These are phyloP conservation scores for Phoenix dactylifera DNA, from an alignment of 176 grass and related monocot genomes.

Conservation along the genomic window DNA sequence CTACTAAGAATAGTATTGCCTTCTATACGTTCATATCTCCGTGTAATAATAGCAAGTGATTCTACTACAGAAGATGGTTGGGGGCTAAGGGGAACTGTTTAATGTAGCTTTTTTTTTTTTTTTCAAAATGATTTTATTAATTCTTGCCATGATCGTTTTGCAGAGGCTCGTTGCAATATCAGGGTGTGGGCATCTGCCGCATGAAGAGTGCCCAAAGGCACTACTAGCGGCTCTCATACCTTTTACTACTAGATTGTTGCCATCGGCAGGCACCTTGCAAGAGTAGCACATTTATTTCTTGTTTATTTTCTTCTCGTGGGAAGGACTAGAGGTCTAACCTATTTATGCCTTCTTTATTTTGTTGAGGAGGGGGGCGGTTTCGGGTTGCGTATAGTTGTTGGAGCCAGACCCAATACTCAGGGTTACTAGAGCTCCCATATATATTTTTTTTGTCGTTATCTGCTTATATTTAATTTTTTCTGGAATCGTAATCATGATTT, in stretches of 20 bases:
- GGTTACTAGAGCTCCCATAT: slow-evolving; percentile 82
- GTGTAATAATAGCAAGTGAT: too few species aligned
- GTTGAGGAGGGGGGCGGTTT: slow-evolving; percentile 22
- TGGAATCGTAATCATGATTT: slow-evolving; percentile 21
- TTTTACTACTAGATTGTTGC: slow-evolving; percentile 81
- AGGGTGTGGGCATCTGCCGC: slow-evolving; percentile 83
- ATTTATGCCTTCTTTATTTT: slow-evolving; percentile 12
- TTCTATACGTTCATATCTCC: too few species aligned
- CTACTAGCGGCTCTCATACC: slow-evolving; percentile 79
- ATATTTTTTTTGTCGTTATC: slow-evolving; percentile 4
- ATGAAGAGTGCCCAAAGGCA: slow-evolving; percentile 90
- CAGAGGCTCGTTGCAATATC: slow-evolving; percentile 91
- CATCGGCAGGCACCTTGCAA: slow-evolving; percentile 48
- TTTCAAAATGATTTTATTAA: too few species aligned
- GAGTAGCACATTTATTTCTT: slow-evolving; percentile 22
- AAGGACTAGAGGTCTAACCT: slow-evolving; percentile 24
- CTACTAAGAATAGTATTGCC: too few species aligned
- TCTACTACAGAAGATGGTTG: too few species aligned
- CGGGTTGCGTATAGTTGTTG: slow-evolving; percentile 37
- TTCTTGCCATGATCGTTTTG: neutral
- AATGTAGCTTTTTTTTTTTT: too few species aligned
- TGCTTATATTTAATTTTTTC: slow-evolving; percentile 32
- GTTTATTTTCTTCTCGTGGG: slow-evolving; percentile 8
- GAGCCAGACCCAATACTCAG: slow-evolving; percentile 71
- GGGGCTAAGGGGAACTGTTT: too few species aligned